Base-by-base conservation (phyloP, 176 grass and related monocot species). In the Puccinellia tenuiflora region DNA sequence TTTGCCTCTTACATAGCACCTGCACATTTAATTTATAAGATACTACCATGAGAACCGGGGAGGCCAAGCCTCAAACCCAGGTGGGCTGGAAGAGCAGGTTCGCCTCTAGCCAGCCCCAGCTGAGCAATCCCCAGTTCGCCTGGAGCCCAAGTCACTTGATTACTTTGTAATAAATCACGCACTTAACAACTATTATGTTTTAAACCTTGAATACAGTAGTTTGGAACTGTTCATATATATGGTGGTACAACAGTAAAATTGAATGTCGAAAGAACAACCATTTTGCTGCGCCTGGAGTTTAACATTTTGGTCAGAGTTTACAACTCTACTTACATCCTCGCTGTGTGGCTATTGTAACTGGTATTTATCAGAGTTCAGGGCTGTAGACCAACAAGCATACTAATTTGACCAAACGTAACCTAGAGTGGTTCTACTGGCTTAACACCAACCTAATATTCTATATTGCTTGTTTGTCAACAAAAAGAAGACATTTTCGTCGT, bases 111-210 rank as follows among this genome's bases (percentile, higher is more conserved):
- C 10, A 25, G 22, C 55, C 13, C 55, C 10, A 25, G 22, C 55
- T 26, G 9, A 59, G 22, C 11, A 4, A 26, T 59, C 3, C 11
- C 57, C 57, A 16, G 25, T 61, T 61, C 57, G 6, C 1, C 25
- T 42, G 20, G 31, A 83, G 18, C n/a, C n/a, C n/a, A 33, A 22
- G 8, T 22, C 15, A 33, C 16, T 21, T 6, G 30, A 35, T 63
- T 66, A 54, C 35, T 30, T 29, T 75, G 35, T 76, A 89, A 75
- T 76, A 89, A 75, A 84, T 42, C 37, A 20, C 81, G 54, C 53
- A 61, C 13, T 80, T 68, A 24, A 31, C 31, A 33, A 38, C 73
- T 50, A 3, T 37, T 20, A 38, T 77, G 42, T 57, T 88, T 62
- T 43, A 52, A 67, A 33, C 68, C 46, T 67, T 38, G 74, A 47